Percentiles rank a stretch among this genome's conserved stretches.
Evolutionary conservation across 257 asterid species (phyloP).

Genomic region (Nicotiana tomentosiformis): DNA sequence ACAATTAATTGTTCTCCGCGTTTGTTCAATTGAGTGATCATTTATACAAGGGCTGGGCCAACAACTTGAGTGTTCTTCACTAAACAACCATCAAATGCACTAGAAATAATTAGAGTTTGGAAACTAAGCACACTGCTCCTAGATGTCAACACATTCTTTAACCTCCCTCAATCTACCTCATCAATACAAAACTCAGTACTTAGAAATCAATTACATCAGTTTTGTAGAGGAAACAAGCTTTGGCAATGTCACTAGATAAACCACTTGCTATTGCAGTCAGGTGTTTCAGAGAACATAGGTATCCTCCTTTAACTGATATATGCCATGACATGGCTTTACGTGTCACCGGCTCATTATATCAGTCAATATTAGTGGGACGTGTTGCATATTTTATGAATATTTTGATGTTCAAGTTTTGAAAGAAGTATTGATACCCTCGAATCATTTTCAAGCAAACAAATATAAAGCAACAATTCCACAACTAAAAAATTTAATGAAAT

Average conservation of each 20-base stretch:
- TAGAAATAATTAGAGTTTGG: background rate
- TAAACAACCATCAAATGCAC: background rate
- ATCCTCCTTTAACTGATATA: background rate
- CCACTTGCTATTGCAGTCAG: background rate
- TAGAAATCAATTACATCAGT: background rate
- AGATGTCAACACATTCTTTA: constrained; percentile 2
- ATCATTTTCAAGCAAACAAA: background rate
- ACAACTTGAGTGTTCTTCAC: background rate
- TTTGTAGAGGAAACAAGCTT: background rate
- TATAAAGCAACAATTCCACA: background rate
- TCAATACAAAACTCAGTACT: background rate
- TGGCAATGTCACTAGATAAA: background rate
- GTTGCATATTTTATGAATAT: background rate
- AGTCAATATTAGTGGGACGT: background rate
- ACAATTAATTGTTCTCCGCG: background rate
- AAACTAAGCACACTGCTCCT: background rate
- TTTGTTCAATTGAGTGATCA: background rate
- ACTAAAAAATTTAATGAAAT: background rate
- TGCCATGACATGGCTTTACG: background rate
- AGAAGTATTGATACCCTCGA: background rate
- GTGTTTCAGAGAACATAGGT: background rate
- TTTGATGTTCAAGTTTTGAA: background rate
- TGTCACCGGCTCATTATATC: background rate
- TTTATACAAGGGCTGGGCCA: background rate
- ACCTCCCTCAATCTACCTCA: background rate